phyloP scores from a whole-genome alignment of 345 rosid genomes.

The Lepidium sativum region DNA sequence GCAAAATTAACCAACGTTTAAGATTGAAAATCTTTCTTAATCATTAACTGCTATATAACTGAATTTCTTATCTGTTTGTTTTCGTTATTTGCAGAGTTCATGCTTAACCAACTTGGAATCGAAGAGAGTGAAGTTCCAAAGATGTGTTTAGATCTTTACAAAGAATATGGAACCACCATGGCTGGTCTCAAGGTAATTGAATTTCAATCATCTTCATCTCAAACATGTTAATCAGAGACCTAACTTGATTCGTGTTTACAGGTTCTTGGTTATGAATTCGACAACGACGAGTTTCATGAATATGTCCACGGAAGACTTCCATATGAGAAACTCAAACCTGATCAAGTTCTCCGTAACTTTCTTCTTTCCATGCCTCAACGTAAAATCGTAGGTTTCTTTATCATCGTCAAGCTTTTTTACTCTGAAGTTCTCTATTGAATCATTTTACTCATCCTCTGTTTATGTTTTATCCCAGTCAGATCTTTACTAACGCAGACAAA shows the following conservation, averaged over 20 bases:
- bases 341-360: conserved; percentile 61
- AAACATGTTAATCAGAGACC: background rate
- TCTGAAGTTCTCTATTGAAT: background rate
- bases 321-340: conserved; percentile 60
- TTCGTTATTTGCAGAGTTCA: conserved; percentile 43
- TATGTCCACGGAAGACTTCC: conserved; percentile 80
- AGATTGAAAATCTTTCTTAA: background rate
- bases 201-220: background rate
- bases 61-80: background rate
- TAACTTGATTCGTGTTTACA: conserved; percentile 11
- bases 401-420: background rate
- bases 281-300: conserved; percentile 79
- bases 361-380: conserved; percentile 75
- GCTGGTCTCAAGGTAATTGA: conserved; percentile 72
- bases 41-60: background rate
- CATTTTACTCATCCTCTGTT: background rate
- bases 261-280: conserved; percentile 81
- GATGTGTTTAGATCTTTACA: conserved; percentile 82
- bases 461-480: conserved; percentile 20
- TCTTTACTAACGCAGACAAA: conserved; percentile 75
- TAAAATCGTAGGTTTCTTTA: conserved; percentile 50
- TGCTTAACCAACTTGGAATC: conserved; percentile 55
- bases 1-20: conserved; percentile 28
- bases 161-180: conserved; percentile 93
- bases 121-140: conserved; percentile 78